Base-by-base conservation (phyloP, 129 eudicot species). In the Artemisia tridentata region DNA sequence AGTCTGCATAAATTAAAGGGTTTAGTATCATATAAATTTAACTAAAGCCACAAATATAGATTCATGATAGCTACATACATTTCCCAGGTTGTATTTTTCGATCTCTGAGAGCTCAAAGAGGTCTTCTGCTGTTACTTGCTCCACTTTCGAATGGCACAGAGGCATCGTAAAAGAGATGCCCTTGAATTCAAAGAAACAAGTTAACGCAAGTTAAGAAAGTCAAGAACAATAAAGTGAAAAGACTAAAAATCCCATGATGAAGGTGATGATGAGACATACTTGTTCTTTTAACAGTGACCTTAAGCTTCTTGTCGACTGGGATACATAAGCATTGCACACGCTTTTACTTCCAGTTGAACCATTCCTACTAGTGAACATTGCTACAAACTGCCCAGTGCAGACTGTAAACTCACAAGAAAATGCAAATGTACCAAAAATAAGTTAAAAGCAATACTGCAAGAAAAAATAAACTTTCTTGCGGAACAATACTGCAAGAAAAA, bases 41-140 rank as follows among this genome's bases (percentile, higher is more conserved):
- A 41, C 5, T 27, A 41, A 34, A 63, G 16, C 3, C 68, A 63
- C 13, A 63, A 4, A 10, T 29, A n/a, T 43, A 63, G 11, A 61
- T 27, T 38, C 46, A 2, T 34, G 61, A 9, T 29, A 15, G 14
- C 38, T 45, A 51, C 27, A 29, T 73, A 93, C 99, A 96, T 90
- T 84, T 15, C 97, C 96, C 38, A 87, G 81, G 60, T 87, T 89
- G 62, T 87, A 79, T 66, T 88, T 93, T 78, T 87, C 97, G 68
- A 89, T 86, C 79, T 93, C 97, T 43, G 97, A 89, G 34, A 93
- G 99, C 86, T 89, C 99, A 61, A 87, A 88, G 31, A 93, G 84
- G 82, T 90, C 99, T 78, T 93, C 99, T 79, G 84, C 74, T 70
- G 84, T 86, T 59, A 80, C 83, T 81, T 93, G 91, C 75, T 89